Evolutionary conservation across 352 stramenopile species (phyloP), one percentile per base, ranked within the genome.

Genomic region (Phytophthora rubi): DNA sequence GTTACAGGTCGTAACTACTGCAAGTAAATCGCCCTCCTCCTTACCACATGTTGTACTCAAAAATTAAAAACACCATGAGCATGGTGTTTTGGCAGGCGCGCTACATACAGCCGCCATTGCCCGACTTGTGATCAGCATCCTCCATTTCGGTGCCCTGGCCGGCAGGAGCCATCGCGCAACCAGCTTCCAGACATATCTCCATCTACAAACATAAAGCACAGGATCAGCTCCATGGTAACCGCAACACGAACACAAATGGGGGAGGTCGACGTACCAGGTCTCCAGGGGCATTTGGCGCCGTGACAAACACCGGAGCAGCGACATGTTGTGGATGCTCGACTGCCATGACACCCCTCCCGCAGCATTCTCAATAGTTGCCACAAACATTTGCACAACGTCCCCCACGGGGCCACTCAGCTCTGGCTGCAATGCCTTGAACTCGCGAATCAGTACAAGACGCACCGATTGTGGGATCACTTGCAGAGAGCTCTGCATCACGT

Each of bases 221-320:
- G 23, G 39, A 15, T 71, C n/a, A 77, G 13, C 5, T 56, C 9
- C 65, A 10, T 42, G 13, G 3, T 42, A 42, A 42, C 6, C 13
- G 18, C 18, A 21, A 21, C 18, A 21, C 2, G 16, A 42, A 3
- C 5, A 15, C 5, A 4, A 9, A 15, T 9, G 42, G 18, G 16
- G 9, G 3, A 7, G 13, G 4, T 18, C 6, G 42, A 65, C 75
- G 53, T 67, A 90, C 82, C 79, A 86, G 47, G 21, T 85, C 72
- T 48, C 82, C 60, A 0, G 79, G 89, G 30, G 83, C 44, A 52
- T 58, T 76, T 18, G 58, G 4, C 9, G 16, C 10, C 35, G 53
- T 35, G 23, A 61, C 56, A 18, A 73, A 62, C 28, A 44, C 26
- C 8, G 59, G 33, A 30, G n/a, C 28, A 2, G 26, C 26, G 48